phyloP scores from a whole-genome alignment of 139 green algal species.

The Spirogloea muscicola region DNA sequence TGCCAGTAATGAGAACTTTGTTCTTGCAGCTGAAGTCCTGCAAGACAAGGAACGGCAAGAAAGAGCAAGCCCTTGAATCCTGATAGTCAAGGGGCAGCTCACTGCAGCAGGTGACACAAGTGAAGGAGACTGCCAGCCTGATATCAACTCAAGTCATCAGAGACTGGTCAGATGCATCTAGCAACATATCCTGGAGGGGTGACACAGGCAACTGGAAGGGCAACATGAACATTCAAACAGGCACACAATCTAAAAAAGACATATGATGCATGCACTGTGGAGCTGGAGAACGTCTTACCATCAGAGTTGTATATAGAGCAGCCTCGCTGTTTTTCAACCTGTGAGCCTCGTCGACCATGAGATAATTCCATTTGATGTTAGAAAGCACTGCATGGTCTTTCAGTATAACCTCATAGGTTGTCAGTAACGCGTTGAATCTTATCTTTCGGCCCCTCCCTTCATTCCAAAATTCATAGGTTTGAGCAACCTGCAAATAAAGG shows the following conservation, averaged over 20 bases:
- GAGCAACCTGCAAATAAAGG: slow-evolving; percentile 56
- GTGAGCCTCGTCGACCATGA: slow-evolving; percentile 78
- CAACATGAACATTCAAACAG: too few relatives aligned
- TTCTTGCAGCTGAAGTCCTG: slow-evolving; percentile 65
- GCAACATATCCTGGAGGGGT: too few relatives aligned
- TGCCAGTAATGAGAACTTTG: slow-evolving; percentile 89
- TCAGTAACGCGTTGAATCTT: slow-evolving; percentile 76
- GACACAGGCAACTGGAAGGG: too few relatives aligned
- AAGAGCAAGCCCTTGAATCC: too few relatives aligned
- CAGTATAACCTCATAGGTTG: slow-evolving; percentile 87
- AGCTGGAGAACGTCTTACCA: too few relatives aligned
- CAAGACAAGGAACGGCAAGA: slow-evolving; percentile 22
- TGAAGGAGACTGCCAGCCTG: too few relatives aligned
- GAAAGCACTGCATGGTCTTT: slow-evolving; percentile 65
- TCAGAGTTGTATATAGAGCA: slow-evolving; percentile 66
- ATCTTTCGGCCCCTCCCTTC: slow-evolving; percentile 21
- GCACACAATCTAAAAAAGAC: too few relatives aligned
- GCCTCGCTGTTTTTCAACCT: slow-evolving; percentile 85
- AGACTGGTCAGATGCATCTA: too few relatives aligned
- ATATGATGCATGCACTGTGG: too few relatives aligned
- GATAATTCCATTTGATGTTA: slow-evolving; percentile 73
- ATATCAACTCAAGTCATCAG: too few relatives aligned
- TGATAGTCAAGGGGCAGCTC: too few relatives aligned
- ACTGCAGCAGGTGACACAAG: too few relatives aligned
- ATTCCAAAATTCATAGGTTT: slow-evolving; percentile 61